Conservation (phyloP, 805 yeast species). For the Saturnispora serradocipensis region DNA sequence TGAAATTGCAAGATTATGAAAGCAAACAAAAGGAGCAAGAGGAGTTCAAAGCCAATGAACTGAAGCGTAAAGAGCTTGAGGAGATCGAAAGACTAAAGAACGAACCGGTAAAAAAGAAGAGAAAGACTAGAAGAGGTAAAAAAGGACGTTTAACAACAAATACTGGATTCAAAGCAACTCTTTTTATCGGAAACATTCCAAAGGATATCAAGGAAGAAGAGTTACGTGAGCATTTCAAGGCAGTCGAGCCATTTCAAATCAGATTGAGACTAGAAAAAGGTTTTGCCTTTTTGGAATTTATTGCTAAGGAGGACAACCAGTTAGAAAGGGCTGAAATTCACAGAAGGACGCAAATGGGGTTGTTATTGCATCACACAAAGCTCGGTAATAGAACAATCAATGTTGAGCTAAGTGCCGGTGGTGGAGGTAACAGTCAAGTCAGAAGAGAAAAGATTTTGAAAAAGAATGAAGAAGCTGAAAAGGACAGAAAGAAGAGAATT, state of each 20-base stretch:
- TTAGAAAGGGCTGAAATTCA: constrained; percentile 44
- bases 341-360: constrained; percentile 73
- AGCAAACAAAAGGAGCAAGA: constrained; percentile 1
- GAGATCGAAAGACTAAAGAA: constrained; percentile 19
- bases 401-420: constrained; percentile 95
- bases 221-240: constrained; percentile 61
- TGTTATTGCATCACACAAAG: constrained; percentile 70
- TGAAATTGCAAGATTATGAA: constrained; percentile 26
- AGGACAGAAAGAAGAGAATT: constrained; percentile 56
- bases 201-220: constrained; percentile 56
- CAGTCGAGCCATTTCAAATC: constrained; percentile 61
- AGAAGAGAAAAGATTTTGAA: constrained; percentile 62
- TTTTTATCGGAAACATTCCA: constrained; percentile 89
- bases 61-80: constrained; percentile 22
- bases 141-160: constrained; percentile 34
- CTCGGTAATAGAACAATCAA: constrained; percentile 72
- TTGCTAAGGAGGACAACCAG: constrained; percentile 26
- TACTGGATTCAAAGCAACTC: constrained; percentile 58
- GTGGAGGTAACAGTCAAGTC: constrained; percentile 81
- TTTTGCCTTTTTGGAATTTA: constrained; percentile 85
- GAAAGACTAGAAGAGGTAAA: constrained; percentile 73
- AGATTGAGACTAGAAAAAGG: constrained; percentile 82
- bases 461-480: constrained; percentile 68
- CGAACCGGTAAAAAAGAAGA: constrained; percentile 44
- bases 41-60: constrained; percentile 17